Percentiles rank a stretch among this genome's conserved stretches.
phyloP scores from a whole-genome alignment of 495 filamentous ascomycete species.

The Astrothelium subdiscretum region DNA sequence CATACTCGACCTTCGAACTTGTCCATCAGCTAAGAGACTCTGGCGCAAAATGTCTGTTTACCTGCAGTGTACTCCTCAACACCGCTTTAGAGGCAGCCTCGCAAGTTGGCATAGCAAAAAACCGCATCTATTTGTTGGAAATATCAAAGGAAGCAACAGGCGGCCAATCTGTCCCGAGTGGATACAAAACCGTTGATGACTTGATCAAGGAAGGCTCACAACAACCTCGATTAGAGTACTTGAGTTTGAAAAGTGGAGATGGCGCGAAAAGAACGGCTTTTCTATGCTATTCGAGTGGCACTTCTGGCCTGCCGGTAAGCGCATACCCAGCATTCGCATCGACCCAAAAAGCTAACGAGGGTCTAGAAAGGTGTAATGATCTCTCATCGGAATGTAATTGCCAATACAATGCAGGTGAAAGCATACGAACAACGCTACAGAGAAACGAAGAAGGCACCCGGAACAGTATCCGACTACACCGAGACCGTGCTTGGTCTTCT shows the following conservation, averaged over 20 bases:
- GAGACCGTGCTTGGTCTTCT: conserved; percentile 63
- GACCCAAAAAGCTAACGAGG: background rate
- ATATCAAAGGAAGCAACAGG: conserved; percentile 44
- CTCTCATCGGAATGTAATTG: conserved; percentile 77
- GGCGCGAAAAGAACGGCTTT: conserved; percentile 67
- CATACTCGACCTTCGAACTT: conserved; percentile 63
- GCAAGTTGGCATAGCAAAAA: conserved; percentile 53
- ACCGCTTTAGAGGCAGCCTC: conserved; percentile 59
- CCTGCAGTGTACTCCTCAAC: conserved; percentile 61
- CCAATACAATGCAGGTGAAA: conserved; percentile 59
- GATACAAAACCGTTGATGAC: conserved; percentile 60
- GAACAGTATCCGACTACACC: conserved; percentile 31
- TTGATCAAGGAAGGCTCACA: conserved; percentile 53
- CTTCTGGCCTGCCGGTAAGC: conserved; percentile 67
- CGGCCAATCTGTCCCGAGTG: conserved; percentile 34
- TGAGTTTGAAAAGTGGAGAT: conserved; percentile 48
- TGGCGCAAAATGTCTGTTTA: conserved; percentile 64
- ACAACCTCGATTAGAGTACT: conserved; percentile 48
- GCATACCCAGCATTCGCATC: background rate
- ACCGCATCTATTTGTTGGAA: conserved; percentile 63
- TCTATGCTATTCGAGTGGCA: conserved; percentile 83
- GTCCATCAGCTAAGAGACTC: conserved; percentile 71
- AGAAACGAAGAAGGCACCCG: conserved; percentile 24
- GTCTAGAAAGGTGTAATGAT: conserved; percentile 89
- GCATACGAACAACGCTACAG: conserved; percentile 43